Evolutionary conservation across 495 filamentous ascomycete genomes (phyloP).

Genomic region (Daldinia caldariorum): DNA sequence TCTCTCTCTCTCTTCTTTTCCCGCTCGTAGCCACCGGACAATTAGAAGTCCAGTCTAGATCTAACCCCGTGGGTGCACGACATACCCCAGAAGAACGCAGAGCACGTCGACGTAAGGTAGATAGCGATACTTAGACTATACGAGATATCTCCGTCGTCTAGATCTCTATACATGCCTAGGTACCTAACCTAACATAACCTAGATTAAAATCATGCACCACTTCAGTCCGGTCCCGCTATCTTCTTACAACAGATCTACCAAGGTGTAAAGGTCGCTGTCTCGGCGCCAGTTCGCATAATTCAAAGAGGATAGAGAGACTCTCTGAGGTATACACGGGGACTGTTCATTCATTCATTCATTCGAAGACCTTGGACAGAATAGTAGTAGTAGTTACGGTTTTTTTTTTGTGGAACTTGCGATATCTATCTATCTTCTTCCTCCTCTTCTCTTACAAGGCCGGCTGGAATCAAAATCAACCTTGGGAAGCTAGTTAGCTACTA

Average conservation of each 20-base stretch:
- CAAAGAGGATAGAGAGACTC: too few relatives aligned
- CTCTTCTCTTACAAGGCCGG: conserved; percentile 9
- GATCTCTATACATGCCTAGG: too few relatives aligned
- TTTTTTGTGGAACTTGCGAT: conserved; percentile 14
- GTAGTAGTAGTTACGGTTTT: neutral
- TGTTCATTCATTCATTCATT: conserved; percentile 5
- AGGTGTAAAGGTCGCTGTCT: conserved; percentile 1
- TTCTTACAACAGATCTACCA: conserved; percentile 6
- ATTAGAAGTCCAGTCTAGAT: conserved; percentile 1
- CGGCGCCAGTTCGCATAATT: conserved; percentile 6
- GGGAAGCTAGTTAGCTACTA: conserved; percentile 20
- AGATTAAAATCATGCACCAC: neutral
- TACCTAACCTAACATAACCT: neutral
- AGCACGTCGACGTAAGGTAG: neutral
- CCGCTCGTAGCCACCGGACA: conserved; percentile 3
- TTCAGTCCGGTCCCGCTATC: neutral
- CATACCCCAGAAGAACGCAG: neutral
- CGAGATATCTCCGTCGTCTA: neutral
- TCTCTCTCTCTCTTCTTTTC: too few relatives aligned
- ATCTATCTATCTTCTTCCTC: conserved; percentile 9
- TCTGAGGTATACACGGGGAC: neutral
- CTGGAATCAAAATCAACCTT: conserved; percentile 10
- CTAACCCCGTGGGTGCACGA: neutral
- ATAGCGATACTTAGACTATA: neutral
- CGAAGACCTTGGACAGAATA: conserved; percentile 17